Percentiles rank a stretch among this genome's conserved stretches.
phyloP scores from a whole-genome alignment of 2,329 filamentous ascomycete species.

The Bipolaris cookei region DNA sequence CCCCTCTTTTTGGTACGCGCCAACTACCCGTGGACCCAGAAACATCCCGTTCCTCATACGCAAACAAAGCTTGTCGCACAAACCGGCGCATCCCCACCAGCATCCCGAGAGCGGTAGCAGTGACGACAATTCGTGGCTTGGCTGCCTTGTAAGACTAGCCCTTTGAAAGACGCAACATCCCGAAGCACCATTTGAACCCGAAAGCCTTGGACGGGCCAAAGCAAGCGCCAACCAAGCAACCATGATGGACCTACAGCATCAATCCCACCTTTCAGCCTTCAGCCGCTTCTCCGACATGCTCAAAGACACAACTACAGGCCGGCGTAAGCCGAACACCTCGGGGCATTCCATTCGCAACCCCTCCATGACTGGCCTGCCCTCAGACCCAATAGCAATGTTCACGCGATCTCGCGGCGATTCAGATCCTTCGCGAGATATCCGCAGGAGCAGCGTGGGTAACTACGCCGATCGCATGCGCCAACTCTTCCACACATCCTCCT shows the following conservation, averaged over 20 bases:
- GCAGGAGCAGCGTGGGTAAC: constrained; percentile 24
- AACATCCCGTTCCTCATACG: not conserved
- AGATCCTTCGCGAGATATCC: constrained; percentile 5
- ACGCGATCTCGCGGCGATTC: constrained; percentile 4
- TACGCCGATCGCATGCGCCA: constrained; percentile 25
- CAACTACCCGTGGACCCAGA: not conserved
- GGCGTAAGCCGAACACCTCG: constrained; percentile 13
- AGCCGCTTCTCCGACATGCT: constrained; percentile 22
- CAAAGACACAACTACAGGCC: constrained; percentile 22
- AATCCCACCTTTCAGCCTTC: constrained; percentile 22
- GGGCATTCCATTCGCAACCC: constrained; percentile 7
- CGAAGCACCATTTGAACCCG: not conserved
- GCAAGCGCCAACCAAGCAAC: not conserved
- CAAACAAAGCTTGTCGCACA: constrained; percentile 2
- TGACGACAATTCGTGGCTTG: constrained; percentile 5
- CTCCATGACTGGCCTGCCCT: constrained; percentile 6
- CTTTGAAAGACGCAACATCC: not conserved
- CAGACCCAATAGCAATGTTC: constrained; percentile 2
- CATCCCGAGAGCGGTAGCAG: constrained; percentile 3
- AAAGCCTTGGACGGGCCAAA: not conserved
- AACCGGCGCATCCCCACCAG: constrained; percentile 5
- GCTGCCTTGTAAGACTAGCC: not conserved
- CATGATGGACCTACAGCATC: constrained; percentile 20
- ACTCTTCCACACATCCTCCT: constrained; percentile 11
- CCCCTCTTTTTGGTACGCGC: not conserved